Evolutionary conservation across 2,329 filamentous ascomycete species (phyloP).

Genomic region (Mycosphaerella sp.): DNA sequence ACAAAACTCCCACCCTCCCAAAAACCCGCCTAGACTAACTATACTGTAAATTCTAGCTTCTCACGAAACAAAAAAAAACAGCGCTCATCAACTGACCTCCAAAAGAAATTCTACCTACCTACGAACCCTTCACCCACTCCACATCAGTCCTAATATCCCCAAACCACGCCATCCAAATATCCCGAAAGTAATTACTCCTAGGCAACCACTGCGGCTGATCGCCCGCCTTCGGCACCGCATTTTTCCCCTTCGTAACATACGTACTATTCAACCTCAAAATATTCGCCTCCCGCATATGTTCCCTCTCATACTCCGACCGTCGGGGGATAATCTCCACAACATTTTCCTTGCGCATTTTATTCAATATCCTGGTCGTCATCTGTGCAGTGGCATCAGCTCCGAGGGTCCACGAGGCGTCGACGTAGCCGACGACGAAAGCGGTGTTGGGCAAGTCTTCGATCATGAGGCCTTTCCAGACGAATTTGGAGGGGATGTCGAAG

Average conservation of each 20-base stretch:
- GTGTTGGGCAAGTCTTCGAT: slow-evolving; percentile 58
- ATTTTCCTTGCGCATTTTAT: slow-evolving; percentile 44
- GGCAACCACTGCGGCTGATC: slow-evolving; percentile 41
- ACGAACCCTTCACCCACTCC: slow-evolving; percentile 30
- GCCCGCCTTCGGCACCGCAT: slow-evolving; percentile 46
- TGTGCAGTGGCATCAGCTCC: slow-evolving; percentile 48
- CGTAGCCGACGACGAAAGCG: slow-evolving; percentile 55
- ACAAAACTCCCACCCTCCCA: too few relatives aligned
- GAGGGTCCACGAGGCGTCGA: slow-evolving; percentile 56
- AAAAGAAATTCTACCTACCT: too few relatives aligned
- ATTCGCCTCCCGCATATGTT: slow-evolving; percentile 37
- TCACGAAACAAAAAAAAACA: not conserved
- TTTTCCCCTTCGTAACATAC: slow-evolving; percentile 44
- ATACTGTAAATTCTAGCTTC: too few relatives aligned
- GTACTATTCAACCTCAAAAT: slow-evolving; percentile 47
- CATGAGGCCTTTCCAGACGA: slow-evolving; percentile 57
- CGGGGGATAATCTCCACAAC: slow-evolving; percentile 43
- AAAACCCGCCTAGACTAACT: too few relatives aligned
- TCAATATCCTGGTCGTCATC: slow-evolving; percentile 48
- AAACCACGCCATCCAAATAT: slow-evolving; percentile 40
- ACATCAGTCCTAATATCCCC: slow-evolving; percentile 40
- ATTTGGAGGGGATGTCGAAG: slow-evolving; percentile 46
- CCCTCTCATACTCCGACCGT: slow-evolving; percentile 33
- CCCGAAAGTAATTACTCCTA: slow-evolving; percentile 41
- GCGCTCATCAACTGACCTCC: too few relatives aligned